phyloP scores from a whole-genome alignment of 2,329 filamentous ascomycete species.

The Colletotrichum melonis region DNA sequence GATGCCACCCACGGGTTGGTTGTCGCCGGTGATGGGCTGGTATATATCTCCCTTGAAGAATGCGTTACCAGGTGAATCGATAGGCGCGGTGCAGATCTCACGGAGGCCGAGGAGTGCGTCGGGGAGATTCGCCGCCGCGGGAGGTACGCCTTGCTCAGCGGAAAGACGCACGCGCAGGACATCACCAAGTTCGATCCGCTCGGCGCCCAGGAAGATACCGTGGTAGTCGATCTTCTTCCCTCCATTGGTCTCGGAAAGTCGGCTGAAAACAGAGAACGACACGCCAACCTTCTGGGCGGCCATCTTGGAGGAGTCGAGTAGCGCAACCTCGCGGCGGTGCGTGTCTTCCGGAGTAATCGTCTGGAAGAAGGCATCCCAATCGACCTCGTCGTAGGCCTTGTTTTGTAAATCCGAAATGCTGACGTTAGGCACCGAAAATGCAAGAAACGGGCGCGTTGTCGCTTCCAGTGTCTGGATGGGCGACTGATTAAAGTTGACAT shows the following conservation, averaged over 20 bases:
- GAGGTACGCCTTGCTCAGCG: constrained; percentile 41
- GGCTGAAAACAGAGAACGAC: constrained; percentile 61
- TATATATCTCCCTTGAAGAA: constrained; percentile 56
- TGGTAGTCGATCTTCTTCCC: constrained; percentile 52
- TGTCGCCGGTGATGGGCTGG: constrained; percentile 44
- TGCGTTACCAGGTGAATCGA: constrained; percentile 47
- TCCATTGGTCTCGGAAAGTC: constrained; percentile 44
- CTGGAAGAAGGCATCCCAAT: constrained; percentile 52
- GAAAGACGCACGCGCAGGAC: constrained; percentile 59
- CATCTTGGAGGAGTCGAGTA: constrained; percentile 63
- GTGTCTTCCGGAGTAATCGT: constrained; percentile 48
- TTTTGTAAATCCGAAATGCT: constrained; percentile 51
- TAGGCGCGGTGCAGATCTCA: constrained; percentile 50
- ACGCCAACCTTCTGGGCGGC: constrained; percentile 60
- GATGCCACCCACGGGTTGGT: constrained; percentile 36
- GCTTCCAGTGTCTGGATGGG: constrained; percentile 52
- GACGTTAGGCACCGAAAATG: constrained; percentile 61
- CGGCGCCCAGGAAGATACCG: constrained; percentile 63
- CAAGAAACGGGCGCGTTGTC: constrained; percentile 62
- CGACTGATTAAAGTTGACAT: constrained; percentile 49
- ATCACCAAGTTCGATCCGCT: constrained; percentile 60
- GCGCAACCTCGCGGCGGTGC: constrained; percentile 53
- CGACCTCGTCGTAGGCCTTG: constrained; percentile 53
- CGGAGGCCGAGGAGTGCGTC: constrained; percentile 51
- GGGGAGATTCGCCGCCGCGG: constrained; percentile 38